Base-by-base conservation (phyloP, 768 basidiomycete species). In the Albatrellus ellisii region DNA sequence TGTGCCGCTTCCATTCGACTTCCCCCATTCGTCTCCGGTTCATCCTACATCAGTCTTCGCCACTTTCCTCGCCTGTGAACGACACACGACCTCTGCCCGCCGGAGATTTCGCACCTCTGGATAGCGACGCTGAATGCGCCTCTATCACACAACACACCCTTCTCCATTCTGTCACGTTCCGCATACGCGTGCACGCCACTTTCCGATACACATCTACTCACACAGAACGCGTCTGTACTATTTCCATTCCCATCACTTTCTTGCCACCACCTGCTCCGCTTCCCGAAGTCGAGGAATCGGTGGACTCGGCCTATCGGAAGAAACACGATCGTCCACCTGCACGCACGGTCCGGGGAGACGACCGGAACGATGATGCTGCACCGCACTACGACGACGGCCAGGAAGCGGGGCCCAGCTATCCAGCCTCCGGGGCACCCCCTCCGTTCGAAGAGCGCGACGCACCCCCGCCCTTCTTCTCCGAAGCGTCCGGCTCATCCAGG, bases 361-460 rank as follows among this genome's bases (percentile, higher is more conserved):
- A 88, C 39, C 45, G 48, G 12, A n/a, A n/a, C n/a, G n/a, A n/a
- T n/a, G 84, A 86, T 26, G 64, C 64, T 2, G 73, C 71, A 8
- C 83, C 82, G 32, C 67, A 69, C 52, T 85, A 84, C 55, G 73
- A 76, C 12, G 75, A 73, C 52, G 74, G 75, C 46, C 75, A 76
- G 55, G n/a, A n/a, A n/a, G 80, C 84, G 2, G 86, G 85, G 9
- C 85, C 86, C 15, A 87, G 84, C 48, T 74, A 71, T 51, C 57
- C 70, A n/a, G 63, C 70, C 20, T 65, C 56, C 43, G 71, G 70
- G 41, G 82, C 80, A 0, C 85, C 86, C 20, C 86, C 86, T 36
- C 84, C 86, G 3, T 88, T 88, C 52, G 86, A 89, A 51, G 86
- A 89, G 54, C 72, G 79, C 36, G 82, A 86, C 48, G 72, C 79